A percentile compares a stretch with the other conserved stretches of the same genome.
Conservation (phyloP, 1,139 yeast genomes). For the Geotrichum histeridarum region DNA sequence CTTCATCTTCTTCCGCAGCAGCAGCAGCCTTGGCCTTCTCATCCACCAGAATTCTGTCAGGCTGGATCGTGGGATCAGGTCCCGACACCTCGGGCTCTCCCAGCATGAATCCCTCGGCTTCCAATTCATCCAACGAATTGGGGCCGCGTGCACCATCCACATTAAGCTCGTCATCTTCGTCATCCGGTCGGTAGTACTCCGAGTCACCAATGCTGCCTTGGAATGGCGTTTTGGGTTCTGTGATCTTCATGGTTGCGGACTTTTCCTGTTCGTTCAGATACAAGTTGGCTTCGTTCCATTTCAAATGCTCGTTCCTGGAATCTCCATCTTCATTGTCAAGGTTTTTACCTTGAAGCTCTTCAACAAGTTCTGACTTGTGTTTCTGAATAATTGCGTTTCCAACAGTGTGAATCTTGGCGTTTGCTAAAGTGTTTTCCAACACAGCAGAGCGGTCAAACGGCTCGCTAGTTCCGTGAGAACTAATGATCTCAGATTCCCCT, state of each 20-base stretch:
- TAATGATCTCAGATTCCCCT: not conserved
- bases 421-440: slow-evolving; percentile 45
- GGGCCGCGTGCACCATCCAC: slow-evolving; percentile 36
- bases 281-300: slow-evolving; percentile 72
- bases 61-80: slow-evolving; percentile 27
- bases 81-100: slow-evolving; percentile 49
- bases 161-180: slow-evolving; percentile 48
- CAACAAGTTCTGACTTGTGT: slow-evolving; percentile 19
- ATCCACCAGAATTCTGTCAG: slow-evolving; percentile 29
- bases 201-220: slow-evolving; percentile 88
- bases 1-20: slow-evolving; percentile 31
- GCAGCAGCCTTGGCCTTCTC: slow-evolving; percentile 2
- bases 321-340: slow-evolving; percentile 19
- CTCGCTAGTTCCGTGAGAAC: not conserved
- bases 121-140: slow-evolving; percentile 41
- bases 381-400: slow-evolving; percentile 27
- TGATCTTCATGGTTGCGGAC: slow-evolving; percentile 74
- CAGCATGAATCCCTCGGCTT: slow-evolving; percentile 41
- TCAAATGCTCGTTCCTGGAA: slow-evolving; percentile 40
- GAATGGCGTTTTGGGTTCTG: slow-evolving; percentile 96
- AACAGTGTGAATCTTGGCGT: slow-evolving; percentile 39
- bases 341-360: slow-evolving; percentile 3
- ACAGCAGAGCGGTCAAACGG: slow-evolving; percentile 43
- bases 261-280: slow-evolving; percentile 64
- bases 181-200: slow-evolving; percentile 75